Percentiles rank a stretch among this genome's conserved stretches.
phyloP scores from a whole-genome alignment of 768 basidiomycete species.

The Chlorophyllum brunneum region DNA sequence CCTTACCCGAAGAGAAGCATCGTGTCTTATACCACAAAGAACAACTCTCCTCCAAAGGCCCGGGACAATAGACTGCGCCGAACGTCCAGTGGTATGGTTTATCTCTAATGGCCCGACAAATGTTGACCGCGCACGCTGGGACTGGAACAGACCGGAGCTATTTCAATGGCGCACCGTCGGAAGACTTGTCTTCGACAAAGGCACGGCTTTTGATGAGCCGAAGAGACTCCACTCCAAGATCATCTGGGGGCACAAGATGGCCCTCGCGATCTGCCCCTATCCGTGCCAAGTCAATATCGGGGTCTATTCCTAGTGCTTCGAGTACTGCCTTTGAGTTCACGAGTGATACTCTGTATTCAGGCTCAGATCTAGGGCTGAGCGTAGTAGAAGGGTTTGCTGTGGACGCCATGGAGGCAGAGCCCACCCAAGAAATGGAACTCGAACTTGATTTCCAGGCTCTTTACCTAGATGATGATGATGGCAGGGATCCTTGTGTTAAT shows the following conservation, averaged over 20 bases:
- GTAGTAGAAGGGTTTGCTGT: not conserved
- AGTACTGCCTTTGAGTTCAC: not conserved
- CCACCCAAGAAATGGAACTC: not conserved
- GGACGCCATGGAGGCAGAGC: not conserved
- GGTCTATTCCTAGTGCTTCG: not conserved
- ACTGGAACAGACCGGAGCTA: slow-evolving; percentile 6
- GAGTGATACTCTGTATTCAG: not conserved
- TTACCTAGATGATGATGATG: not conserved
- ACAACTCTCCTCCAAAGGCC: not conserved
- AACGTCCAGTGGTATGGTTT: slow-evolving; percentile 6
- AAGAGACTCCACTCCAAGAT: no score
- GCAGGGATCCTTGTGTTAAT: not conserved
- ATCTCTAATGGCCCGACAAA: not conserved
- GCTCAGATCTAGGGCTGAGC: not conserved
- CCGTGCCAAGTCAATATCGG: not conserved
- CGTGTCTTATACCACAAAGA: not conserved
- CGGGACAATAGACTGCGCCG: slow-evolving; percentile 4
- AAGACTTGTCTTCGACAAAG: not conserved
- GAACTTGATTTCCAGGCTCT: slow-evolving; percentile 9
- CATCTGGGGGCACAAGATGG: not conserved
- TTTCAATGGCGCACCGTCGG: not conserved
- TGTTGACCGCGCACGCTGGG: not conserved
- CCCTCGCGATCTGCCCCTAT: not conserved
- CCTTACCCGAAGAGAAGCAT: slow-evolving; percentile 10
- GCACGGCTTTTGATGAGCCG: not conserved